Evolutionary conservation across 257 asterid species (phyloP).

Genomic region (Ehretia macrophylla): DNA sequence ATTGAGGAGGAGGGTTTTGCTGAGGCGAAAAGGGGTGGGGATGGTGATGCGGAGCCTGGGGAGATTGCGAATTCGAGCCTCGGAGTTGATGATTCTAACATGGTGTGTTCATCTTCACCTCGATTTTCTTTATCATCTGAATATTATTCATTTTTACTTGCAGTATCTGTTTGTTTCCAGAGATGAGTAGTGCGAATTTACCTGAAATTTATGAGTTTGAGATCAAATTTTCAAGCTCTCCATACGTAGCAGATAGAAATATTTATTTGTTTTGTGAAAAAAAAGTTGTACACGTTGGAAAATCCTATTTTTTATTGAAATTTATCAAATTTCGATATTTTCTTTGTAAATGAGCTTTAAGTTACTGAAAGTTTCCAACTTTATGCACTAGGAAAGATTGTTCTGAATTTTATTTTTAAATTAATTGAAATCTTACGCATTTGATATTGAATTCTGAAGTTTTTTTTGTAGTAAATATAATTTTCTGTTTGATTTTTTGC

Average conservation of each 20-base stretch:
- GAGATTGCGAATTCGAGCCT: slow-evolving; percentile 11
- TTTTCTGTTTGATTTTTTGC: no score
- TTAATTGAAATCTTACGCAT: no score
- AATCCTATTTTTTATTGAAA: no score
- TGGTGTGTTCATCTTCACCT: slow-evolving; percentile 69
- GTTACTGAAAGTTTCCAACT: background rate
- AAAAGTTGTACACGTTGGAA: no score
- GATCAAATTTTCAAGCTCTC: no score
- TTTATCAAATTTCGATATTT: background rate
- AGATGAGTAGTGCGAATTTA: background rate
- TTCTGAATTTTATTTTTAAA: no score
- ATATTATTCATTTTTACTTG: background rate
- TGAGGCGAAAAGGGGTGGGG: background rate
- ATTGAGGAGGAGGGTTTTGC: slow-evolving; percentile 43
- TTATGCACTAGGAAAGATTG: background rate
- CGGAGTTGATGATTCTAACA: slow-evolving; percentile 30
- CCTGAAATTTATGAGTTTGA: background rate
- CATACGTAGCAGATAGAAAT: background rate
- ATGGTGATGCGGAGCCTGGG: slow-evolving; percentile 13
- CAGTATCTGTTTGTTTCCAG: background rate
- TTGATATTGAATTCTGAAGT: no score
- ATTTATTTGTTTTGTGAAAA: no score
- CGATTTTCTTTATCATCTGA: background rate
- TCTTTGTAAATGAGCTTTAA: background rate
- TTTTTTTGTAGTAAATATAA: no score